Base-by-base conservation (phyloP, 768 basidiomycete genomes). In the Hebeloma cylindrosporum region DNA sequence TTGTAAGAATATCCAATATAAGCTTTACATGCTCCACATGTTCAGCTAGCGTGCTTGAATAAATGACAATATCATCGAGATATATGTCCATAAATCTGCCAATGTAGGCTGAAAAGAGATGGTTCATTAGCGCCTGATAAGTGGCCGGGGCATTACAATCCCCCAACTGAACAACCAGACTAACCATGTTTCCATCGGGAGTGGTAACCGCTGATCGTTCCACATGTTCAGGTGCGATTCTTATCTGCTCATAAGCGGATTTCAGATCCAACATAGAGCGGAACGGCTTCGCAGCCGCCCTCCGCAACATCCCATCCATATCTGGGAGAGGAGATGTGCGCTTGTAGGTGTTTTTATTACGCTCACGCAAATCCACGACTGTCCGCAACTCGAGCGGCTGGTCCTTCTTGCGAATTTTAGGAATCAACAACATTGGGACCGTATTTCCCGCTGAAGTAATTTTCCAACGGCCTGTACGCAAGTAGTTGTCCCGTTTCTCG, bases 101-200 rank as follows among this genome's bases (percentile, higher is more conserved):
- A 25, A 77, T 66, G 28, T 56, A 62, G 1, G 53, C 26, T 0
- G 51, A 48, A 34, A 66, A 66, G 0, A 74, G 57, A 37, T 72
- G 58, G 41, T 73, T 73, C 69, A 73, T 72, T 0, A 74, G 36
- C 0, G 69, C 52, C 48, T 75, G 72, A 54, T 68, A 73, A 0
- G 72, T 75, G 0, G 73, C 73, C 0, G 58, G 56, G 4, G 59
- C 62, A 44, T 68, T 70, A 17, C 59, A 64, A 33, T 65, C 60
- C 0, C 63, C 63, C 14, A 58, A 58, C 18, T 57, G 64, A 22
- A 58, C 52, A 0, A 74, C 72, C 0, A 52, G 47, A 16, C 68
- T 69, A 2, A 67, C 61, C 67, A 74, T 74, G 3, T 65, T 74
- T 0, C 72, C 72, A 50, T 67, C 62, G 8, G 66, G 66, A 0